Base-by-base conservation (phyloP, 192 early-diverging fungal genomes). In the Coemansia sp. region DNA sequence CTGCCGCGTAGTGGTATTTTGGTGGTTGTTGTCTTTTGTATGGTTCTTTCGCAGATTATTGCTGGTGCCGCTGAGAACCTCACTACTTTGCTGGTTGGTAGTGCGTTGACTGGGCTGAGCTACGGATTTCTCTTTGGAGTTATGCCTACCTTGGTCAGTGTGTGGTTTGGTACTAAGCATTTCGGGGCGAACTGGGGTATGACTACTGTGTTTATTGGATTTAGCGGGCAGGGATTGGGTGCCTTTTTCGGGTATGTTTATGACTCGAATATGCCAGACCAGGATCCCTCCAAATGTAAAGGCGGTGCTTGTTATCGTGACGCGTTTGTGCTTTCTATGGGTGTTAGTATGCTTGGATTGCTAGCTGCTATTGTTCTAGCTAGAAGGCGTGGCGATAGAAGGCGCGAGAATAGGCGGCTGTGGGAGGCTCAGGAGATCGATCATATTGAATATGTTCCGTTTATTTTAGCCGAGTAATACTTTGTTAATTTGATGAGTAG, bases 161-260 rank as follows among this genome's bases (percentile, higher is more conserved):
- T 80, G 66, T 86, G 77, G 77, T 86, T 82, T 37, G 84, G 84
- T 16, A 86, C 76, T 3, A 63, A 59, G 8, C 74, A 86, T 23
- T 81, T 86, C 63, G 78, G 77, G 14, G 80, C 75, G 39, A 84
- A 83, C 57, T 88, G 87, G 87, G 87, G 88, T 3, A 70, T 85
- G 69, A 74, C 86, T 33, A 78, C 73, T 7, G 62, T 82, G 53
- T 76, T 81, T 55, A 77, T 82, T 33, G 88, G 88, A 4, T 66
- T 91, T 39, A 87, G 90, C 55, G 89, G 87, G 17, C 88, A 89
- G 58, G 49, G 70, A 6, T 85, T 87, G 43, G 88, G 86, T 43
- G 75, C 88, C 6, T 64, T 89, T 39, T 90, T 90, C 69, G 90
- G 90, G 33, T 83, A 67, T 32, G 66, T 87, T 5, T 88, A 87